Percentiles rank a stretch among this genome's conserved stretches.
These are phyloP conservation scores for Solanum arcanum DNA, from an alignment of 257 asterid genomes.

Conservation along the genomic window DNA sequence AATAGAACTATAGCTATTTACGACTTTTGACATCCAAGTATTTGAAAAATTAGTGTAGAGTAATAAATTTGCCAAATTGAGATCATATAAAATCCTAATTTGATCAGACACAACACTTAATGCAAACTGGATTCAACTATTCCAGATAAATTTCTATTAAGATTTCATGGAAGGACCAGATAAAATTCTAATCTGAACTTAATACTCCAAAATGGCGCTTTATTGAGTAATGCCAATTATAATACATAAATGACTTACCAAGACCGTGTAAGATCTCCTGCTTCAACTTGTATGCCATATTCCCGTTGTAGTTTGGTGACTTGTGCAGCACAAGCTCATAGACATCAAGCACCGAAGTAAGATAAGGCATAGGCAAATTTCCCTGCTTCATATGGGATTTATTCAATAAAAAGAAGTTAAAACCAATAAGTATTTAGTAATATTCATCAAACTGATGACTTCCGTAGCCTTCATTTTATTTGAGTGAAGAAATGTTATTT, in stretches of 20 bases:
- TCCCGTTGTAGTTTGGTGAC: slow-evolving; percentile 40
- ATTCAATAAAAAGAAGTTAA: neutral
- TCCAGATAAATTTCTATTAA: neutral
- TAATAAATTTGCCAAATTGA: neutral
- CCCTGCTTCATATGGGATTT: slow-evolving; percentile 44
- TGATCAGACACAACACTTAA: neutral
- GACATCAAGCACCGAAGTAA: slow-evolving; percentile 71
- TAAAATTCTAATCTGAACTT: neutral
- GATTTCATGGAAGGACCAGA: neutral
- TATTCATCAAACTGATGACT: neutral
- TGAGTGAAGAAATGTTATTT: neutral
- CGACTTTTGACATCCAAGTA: neutral
- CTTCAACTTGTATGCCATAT: slow-evolving; percentile 69
- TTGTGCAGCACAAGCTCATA: slow-evolving; percentile 73
- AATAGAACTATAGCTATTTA: neutral
- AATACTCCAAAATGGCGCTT: neutral
- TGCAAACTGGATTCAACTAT: neutral
- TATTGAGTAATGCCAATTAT: neutral
- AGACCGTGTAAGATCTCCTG: slow-evolving; percentile 92
- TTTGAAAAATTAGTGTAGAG: neutral
- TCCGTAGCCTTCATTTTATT: neutral
- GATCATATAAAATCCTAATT: neutral
- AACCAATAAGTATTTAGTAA: neutral
- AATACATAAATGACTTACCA: slow-evolving; percentile 34
- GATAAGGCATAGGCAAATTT: slow-evolving; percentile 58